A percentile compares a stretch with the other conserved stretches of the same genome.
Evolutionary conservation across 2,329 filamentous ascomycete species (phyloP).

Genomic region (Aspergillus japonicus): DNA sequence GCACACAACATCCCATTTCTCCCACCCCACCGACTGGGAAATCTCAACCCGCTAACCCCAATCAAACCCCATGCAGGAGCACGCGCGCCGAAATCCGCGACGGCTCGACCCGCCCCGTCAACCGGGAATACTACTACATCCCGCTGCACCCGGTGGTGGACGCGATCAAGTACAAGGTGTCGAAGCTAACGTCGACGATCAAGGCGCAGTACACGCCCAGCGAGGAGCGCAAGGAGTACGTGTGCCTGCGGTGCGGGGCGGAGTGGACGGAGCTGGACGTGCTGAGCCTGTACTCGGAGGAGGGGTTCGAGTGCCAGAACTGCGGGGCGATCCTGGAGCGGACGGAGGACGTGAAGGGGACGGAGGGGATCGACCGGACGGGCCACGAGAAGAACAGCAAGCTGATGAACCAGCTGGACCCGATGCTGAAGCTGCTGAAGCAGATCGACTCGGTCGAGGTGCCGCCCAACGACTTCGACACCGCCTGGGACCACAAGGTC

Average conservation of each 20-base stretch:
- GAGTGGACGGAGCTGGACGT: slow-evolving; percentile 92
- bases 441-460: slow-evolving; percentile 50
- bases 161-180: slow-evolving; percentile 91
- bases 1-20: too few species aligned
- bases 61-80: too few species aligned
- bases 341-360: slow-evolving; percentile 46
- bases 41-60: too few species aligned
- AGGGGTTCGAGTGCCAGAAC: slow-evolving; percentile 79
- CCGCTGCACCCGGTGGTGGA: slow-evolving; percentile 93
- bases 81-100: slow-evolving; percentile 75
- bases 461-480: slow-evolving; percentile 50
- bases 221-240: slow-evolving; percentile 87
- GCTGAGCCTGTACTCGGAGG: slow-evolving; percentile 65
- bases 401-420: slow-evolving; percentile 49
- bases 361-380: slow-evolving; percentile 44
- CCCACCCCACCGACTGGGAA: too few species aligned
- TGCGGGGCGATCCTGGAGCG: slow-evolving; percentile 58
- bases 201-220: slow-evolving; percentile 78
- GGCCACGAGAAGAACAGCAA: slow-evolving; percentile 52
- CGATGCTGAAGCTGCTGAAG: slow-evolving; percentile 48
- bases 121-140: slow-evolving; percentile 94
- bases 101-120: slow-evolving; percentile 76
- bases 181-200: slow-evolving; percentile 82
- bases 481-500: slow-evolving; percentile 50
- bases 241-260: slow-evolving; percentile 75